These are phyloP conservation scores for Linnemannia schmuckeri DNA, from an alignment of 192 early-diverging fungal genomes.

Conservation along the genomic window DNA sequence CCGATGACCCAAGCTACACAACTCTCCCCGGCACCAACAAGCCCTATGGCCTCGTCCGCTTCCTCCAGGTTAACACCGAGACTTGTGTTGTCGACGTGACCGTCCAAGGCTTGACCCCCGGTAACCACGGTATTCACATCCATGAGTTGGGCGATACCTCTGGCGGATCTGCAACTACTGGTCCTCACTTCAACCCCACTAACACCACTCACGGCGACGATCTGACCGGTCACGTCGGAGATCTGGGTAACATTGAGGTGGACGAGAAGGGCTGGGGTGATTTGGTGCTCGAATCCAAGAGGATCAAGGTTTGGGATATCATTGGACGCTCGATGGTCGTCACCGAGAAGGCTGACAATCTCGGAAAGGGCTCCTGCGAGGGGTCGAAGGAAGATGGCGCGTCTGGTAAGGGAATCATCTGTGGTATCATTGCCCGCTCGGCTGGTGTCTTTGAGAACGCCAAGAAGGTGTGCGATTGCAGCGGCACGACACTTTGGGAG, in stretches of 20 bases:
- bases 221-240: constrained; percentile 69
- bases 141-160: constrained; percentile 88
- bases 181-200: constrained; percentile 67
- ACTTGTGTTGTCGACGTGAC: constrained; percentile 87
- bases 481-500: constrained; percentile 90
- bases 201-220: constrained; percentile 61
- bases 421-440: constrained; percentile 89
- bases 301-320: constrained; percentile 89
- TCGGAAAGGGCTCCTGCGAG: constrained; percentile 48
- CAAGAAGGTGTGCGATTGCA: constrained; percentile 89
- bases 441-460: constrained; percentile 93
- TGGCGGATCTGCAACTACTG: constrained; percentile 65
- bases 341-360: constrained; percentile 67
- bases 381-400: constrained; percentile 60
- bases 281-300: constrained; percentile 76
- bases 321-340: constrained; percentile 90
- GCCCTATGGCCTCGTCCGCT: constrained; percentile 79
- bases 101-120: constrained; percentile 75
- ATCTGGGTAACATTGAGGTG: constrained; percentile 76
- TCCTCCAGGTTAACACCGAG: constrained; percentile 80
- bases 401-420: constrained; percentile 75
- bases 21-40: constrained; percentile 20
- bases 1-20: constrained; percentile 13
- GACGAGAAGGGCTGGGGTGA: constrained; percentile 81
- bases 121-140: constrained; percentile 77